Base-by-base conservation (phyloP, 768 basidiomycete genomes). In the Tylopilus cervinicoccineus region DNA sequence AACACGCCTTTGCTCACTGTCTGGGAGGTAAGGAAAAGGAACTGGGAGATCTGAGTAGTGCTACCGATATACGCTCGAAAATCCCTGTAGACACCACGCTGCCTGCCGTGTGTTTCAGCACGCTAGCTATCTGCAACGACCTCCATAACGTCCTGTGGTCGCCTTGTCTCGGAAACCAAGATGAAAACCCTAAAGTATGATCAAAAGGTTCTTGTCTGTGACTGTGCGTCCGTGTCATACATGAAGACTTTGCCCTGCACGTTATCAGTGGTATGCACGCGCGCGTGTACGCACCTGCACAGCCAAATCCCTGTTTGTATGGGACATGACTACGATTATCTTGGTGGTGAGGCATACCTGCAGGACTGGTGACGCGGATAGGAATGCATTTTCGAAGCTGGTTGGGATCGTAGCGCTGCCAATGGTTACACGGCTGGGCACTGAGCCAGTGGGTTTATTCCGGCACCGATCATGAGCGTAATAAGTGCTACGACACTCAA, bases 121-220 rank as follows among this genome's bases (percentile, higher is more conserved):
- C 14, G 41, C 5, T 13, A 19, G 29, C 8, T 10, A 72, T 75
- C 48, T 10, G 16, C 20, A 34, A 17, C 31, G 13, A 77, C 78
- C 70, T 80, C 80, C 75, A 79, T 80, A 6, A 77, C 77, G 53
- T 80, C 77, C 52, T 72, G 58, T 1, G 79, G 77, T 23, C 54
- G 58, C 19, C 61, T 63, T 79, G 80, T 79, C 55, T 81, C 79
- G 13, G 79, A 79, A 26, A 79, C 78, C n/a, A 79, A 58, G 33
- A 80, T 73, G 53, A 80, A 80, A 80, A 79, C 74, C 77, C 78
- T 34, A 23, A 26, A 5, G n/a, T 2, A 40, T n/a, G 31, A 36
- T 55, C 38, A 50, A 41, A 39, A 37, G 12, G 31, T 29, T 23
- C 20, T 37, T 52, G 24, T 5, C 17, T 2, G 22, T 29, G 39